phyloP scores from a whole-genome alignment of 2,329 filamentous ascomycete genomes.

The Talaromyces sp. region DNA sequence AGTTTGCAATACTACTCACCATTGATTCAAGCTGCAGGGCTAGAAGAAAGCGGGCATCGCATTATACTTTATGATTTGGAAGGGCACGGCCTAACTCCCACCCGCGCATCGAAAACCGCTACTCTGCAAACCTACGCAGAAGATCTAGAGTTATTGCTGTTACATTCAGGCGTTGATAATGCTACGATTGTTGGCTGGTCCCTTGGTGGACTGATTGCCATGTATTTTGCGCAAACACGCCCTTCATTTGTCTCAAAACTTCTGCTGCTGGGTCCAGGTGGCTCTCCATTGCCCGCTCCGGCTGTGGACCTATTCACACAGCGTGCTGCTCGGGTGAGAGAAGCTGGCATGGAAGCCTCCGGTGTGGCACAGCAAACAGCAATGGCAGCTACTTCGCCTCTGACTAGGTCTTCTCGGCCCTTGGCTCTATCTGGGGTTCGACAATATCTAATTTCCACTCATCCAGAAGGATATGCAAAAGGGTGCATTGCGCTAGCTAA shows the following conservation, averaged over 20 bases:
- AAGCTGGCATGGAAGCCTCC: background rate
- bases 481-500: slow-evolving; percentile 1
- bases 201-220: background rate
- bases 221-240: background rate
- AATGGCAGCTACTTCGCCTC: background rate
- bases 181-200: slow-evolving; percentile 1
- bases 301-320: background rate
- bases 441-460: background rate
- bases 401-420: background rate
- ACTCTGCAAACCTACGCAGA: background rate
- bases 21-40: slow-evolving; percentile 1
- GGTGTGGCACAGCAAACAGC: background rate
- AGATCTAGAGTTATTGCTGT: background rate
- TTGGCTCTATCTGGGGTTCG: background rate
- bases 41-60: slow-evolving; percentile 1
- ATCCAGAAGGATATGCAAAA: background rate
- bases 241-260: background rate
- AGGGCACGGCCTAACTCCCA: background rate
- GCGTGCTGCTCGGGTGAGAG: background rate
- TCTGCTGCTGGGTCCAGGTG: background rate
- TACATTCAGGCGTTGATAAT: background rate
- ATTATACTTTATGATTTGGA: background rate
- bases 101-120: background rate
- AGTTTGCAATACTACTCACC: background rate
- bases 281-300: background rate